Evolutionary conservation across 805 yeast genomes (phyloP), one percentile per base, ranked within the genome.

Genomic region (Naumovozyma castellii): DNA sequence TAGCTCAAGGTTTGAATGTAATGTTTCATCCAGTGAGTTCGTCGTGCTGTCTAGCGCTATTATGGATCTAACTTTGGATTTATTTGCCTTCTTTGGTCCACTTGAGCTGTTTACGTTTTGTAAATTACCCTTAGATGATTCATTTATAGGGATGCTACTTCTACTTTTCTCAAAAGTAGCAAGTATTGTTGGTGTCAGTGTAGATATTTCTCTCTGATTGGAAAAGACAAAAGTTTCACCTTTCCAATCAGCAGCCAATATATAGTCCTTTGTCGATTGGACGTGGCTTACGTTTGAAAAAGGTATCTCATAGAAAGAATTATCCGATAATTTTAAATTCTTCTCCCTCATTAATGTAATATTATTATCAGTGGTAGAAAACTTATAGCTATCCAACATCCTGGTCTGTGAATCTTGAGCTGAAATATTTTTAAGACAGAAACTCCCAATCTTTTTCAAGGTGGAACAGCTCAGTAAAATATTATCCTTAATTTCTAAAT

Each of bases 121-220:
- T 18, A 50, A 34, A 22, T 46, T 48, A 16, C 64, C 62, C 10
- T 47, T 46, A 10, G 57, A 40, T 0, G 59, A 52, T 13, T 49
- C 61, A 22, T 43, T 50, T 1, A 51, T 51, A 1, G 36, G 17
- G 1, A 56, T 37, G n/a, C 43, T 43, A 33, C 58, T 55, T 32
- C 48, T 54, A 3, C 50, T 42, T 37, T 50, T 50, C n/a, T 34
- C 13, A 33, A 44, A 47, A 8, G n/a, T 38, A 5, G 32, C 20
- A 5, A 33, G 9, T 4, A 32, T 27, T 13, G 31, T 20, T 17
- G 5, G 22, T 29, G 3, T n/a, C n/a, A n/a, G n/a, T n/a, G n/a
- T n/a, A n/a, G n/a, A n/a, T n/a, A n/a, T n/a, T n/a, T n/a, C n/a
- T n/a, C 32, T 22, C 10, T 42, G 29, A 4, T 27, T 16, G 36